Evolutionary conservation across 2,329 filamentous ascomycete species (phyloP).

Genomic region (Botryotinia calthae): DNA sequence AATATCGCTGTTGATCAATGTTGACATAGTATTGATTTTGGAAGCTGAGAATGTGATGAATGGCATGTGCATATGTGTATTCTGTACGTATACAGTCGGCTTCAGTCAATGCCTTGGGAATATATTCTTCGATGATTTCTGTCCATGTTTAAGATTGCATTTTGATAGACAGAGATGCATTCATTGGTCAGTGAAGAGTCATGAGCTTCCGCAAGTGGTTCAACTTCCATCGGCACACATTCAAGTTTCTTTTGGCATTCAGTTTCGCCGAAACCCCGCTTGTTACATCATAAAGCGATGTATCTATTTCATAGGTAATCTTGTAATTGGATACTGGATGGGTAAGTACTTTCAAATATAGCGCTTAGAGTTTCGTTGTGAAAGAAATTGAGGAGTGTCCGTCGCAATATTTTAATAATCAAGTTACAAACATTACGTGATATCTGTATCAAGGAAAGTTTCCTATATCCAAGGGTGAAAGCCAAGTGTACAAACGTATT

Average conservation of each 20-base stretch:
- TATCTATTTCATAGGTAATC: rapidly evolving
- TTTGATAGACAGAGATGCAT: not conserved
- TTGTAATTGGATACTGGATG: not conserved
- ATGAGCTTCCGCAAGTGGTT: not conserved
- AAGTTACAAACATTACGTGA: not conserved
- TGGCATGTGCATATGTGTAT: not conserved
- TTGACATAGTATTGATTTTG: not conserved
- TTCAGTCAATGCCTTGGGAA: not conserved
- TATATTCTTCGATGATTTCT: too few species aligned
- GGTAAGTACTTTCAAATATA: too few species aligned
- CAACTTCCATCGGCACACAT: not conserved
- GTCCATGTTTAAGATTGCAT: too few species aligned
- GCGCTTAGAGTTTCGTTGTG: not conserved
- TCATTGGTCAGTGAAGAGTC: not conserved
- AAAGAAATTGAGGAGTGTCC: not conserved
- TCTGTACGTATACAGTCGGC: not conserved
- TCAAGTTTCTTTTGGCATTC: not conserved
- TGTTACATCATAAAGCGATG: rapidly evolving
- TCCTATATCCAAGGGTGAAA: too few species aligned
- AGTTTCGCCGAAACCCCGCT: too few species aligned
- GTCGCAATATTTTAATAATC: not conserved
- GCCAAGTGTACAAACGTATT: not conserved
- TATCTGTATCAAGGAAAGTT: not conserved
- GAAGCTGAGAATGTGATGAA: not conserved
- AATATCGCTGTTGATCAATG: too few species aligned